phyloP scores from a whole-genome alignment of 2,329 filamentous ascomycete species.

The Penicillium sp. region DNA sequence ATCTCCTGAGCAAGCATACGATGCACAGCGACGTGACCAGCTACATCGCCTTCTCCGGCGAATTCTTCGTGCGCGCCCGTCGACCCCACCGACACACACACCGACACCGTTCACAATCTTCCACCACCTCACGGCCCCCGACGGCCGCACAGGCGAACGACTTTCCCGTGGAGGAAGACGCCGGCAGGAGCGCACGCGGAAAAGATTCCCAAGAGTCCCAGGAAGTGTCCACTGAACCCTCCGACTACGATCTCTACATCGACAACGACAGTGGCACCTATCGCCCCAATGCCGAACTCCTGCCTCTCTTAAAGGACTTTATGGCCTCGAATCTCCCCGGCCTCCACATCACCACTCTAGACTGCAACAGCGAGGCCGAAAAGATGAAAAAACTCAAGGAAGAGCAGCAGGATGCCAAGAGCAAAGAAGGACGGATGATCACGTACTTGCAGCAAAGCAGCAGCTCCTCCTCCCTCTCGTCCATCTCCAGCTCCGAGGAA shows the following conservation, averaged over 20 bases:
- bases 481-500: slow-evolving; percentile 51
- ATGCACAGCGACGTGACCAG: slow-evolving; percentile 93
- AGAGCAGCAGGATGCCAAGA: slow-evolving; percentile 68
- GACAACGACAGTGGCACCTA: slow-evolving; percentile 96
- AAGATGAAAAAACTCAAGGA: slow-evolving; percentile 68
- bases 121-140: slow-evolving; percentile 8
- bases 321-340: slow-evolving; percentile 69
- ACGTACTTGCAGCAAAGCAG: slow-evolving; percentile 51
- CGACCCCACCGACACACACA: slow-evolving; percentile 40
- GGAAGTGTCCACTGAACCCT: slow-evolving; percentile 48
- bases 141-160: slow-evolving; percentile 28
- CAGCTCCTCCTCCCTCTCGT: slow-evolving; percentile 25
- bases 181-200: slow-evolving; percentile 17
- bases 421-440: slow-evolving; percentile 50
- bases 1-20: slow-evolving; percentile 87
- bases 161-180: slow-evolving; percentile 25
- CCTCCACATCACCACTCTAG: slow-evolving; percentile 65
- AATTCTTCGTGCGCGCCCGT: slow-evolving; percentile 80
- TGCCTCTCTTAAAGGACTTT: slow-evolving; percentile 66
- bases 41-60: slow-evolving; percentile 86
- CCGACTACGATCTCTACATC: slow-evolving; percentile 76
- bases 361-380: slow-evolving; percentile 67
- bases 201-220: slow-evolving; percentile 33
- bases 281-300: slow-evolving; percentile 69
- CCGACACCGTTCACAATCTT: slow-evolving; percentile 18